A percentile compares a stretch with the other conserved stretches of the same genome.
phyloP scores from a whole-genome alignment of 2,329 filamentous ascomycete species.

The Pleurostoma richardsiae region DNA sequence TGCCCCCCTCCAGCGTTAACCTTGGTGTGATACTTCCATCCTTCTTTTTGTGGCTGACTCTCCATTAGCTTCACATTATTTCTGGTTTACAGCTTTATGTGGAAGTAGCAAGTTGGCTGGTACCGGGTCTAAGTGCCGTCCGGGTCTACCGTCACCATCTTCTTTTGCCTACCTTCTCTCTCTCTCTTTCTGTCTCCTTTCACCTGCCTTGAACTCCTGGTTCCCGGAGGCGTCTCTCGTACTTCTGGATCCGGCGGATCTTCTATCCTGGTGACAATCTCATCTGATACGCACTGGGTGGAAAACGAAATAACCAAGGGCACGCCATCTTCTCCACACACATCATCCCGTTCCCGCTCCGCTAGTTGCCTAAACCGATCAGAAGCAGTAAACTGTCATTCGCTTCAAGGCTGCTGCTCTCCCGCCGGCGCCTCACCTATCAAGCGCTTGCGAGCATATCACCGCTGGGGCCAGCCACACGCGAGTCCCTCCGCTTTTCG shows the following conservation, averaged over 20 bases:
- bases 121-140: too few relatives aligned
- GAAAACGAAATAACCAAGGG: slow-evolving; percentile 37
- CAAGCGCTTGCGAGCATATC: slow-evolving; percentile 7
- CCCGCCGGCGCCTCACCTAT: slow-evolving; percentile 12
- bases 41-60: too few relatives aligned
- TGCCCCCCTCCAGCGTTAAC: not conserved
- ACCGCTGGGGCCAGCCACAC: slow-evolving; percentile 2
- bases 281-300: slow-evolving; percentile 38
- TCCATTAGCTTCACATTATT: too few relatives aligned
- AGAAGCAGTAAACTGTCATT: slow-evolving; percentile 22
- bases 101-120: not conserved
- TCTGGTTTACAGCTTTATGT: too few relatives aligned
- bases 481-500: slow-evolving; percentile 2
- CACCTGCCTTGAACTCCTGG: slow-evolving; percentile 2
- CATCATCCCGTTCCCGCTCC: slow-evolving; percentile 31
- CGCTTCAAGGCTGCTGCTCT: slow-evolving; percentile 23
- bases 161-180: not conserved
- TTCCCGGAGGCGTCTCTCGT: slow-evolving; percentile 7
- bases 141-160: not conserved
- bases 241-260: slow-evolving; percentile 18
- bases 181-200: not conserved
- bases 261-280: slow-evolving; percentile 31
- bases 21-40: too few relatives aligned
- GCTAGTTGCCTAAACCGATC: slow-evolving; percentile 32
- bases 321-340: slow-evolving; percentile 36